Evolutionary conservation across 2,329 filamentous ascomycete species (phyloP), one percentile per base, ranked within the genome.

Genomic region (Curvularia sp.): DNA sequence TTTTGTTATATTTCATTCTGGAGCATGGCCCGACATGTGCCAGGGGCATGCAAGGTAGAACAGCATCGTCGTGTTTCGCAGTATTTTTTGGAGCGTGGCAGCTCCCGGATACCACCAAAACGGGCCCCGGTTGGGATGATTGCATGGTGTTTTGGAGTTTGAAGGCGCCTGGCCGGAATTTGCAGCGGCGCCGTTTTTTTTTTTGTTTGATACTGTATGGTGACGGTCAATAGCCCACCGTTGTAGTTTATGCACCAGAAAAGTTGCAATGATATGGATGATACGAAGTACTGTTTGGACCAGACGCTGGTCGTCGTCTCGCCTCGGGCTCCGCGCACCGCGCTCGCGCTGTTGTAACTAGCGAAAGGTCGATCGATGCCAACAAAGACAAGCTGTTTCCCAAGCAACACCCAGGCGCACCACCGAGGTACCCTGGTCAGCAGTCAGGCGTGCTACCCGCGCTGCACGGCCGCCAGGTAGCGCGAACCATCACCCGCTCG

Each of bases 231-330:
- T 69, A 60, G 56, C 53, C 61, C 50, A 63, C 66, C 69, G 26
- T 63, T 75, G 71, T 76, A 75, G 70, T 75, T 63, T 75, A 74
- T 68, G 67, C 70, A 75, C 20, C 9, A 31, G 31, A 73, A 53
- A 75, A 68, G 64, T 68, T 58, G 53, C 64, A 67, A 56, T 66
- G 63, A 62, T 64, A 65, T 61, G 31, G 31, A 31, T 42, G 33
- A 57, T 18, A 18, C 18, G 18, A 18, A 18, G 18, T 24, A 22
- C 4, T 24, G n/a, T 49, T 31, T 31, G 28, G 28, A 31, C 28
- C 2, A 31, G 28, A 31, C 28, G 8, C 47, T 60, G 49, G 33
- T 31, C 49, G 43, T 43, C 44, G 43, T 47, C 41, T 51, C 12
- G 38, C 35, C 35, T 33, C 15, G n/a, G 10, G 20, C 41, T 53